Evolutionary conservation across 768 basidiomycete species (phyloP), one percentile per base, ranked within the genome.

Genomic region (Scleroderma bovista): DNA sequence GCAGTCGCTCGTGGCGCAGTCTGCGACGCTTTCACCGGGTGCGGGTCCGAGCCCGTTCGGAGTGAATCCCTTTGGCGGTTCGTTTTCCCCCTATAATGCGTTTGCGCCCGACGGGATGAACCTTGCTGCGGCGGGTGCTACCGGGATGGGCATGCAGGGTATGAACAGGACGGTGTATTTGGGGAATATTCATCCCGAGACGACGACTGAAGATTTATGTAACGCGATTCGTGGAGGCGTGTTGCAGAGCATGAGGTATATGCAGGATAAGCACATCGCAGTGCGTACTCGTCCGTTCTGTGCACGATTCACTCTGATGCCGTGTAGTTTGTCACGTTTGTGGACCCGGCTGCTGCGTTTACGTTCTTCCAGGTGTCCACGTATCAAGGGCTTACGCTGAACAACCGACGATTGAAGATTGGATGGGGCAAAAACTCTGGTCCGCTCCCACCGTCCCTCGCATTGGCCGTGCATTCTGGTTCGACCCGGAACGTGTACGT

Each of bases 381-480:
- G 1, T 87, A 83, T 63, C 87, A 93, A 57, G 93, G 94, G 6
- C 74, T 99, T 48, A 91, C 86, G 20, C 75, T 98, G 51, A 94
- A 93, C 74, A 91, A 93, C 68, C 86, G 94, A 38, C 83, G 93
- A 23, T 79, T 98, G 54, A 98, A 97, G 75, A 83, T 97, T 58
- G 94, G 95, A 42, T 99, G 95, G 96, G 95, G 95, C 51, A 98
- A 95, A 78, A 89, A 89, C 62, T 85, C 91, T 15, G 93, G 93
- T 6, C 86, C 93, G 16, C 75, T 95, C 15, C 79, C 85, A 16
- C 87, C 93, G 15, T 79, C 84, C 2, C 76, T 96, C 34, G 87
- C 91, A 24, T 76, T 94, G 54, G 89, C 92, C 1, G 89, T 99
- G 2, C 90, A 94, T 64, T 79, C 84, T 0, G 96, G 96, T 17